Conservation (phyloP, 208 protist genomes). For the Wallacemonas sp. region DNA sequence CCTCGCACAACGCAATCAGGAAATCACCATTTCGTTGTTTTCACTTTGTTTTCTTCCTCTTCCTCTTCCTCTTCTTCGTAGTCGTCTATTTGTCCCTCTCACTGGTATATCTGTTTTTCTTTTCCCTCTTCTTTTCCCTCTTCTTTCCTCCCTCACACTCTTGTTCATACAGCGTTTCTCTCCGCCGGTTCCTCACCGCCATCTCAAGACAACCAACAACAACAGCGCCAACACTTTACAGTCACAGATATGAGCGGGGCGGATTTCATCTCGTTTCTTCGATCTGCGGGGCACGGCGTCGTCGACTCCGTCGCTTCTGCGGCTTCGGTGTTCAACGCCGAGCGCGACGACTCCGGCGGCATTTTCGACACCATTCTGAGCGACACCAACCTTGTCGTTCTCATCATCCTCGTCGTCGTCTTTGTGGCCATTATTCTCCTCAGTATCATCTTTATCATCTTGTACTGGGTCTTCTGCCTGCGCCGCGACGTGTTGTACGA, state of each 20-base stretch:
- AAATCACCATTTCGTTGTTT: no score
- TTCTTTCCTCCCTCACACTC: background rate
- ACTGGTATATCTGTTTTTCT: background rate
- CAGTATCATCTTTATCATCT: background rate
- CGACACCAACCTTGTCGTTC: background rate
- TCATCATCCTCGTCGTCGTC: slow-evolving; percentile 11
- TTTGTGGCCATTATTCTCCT: slow-evolving; percentile 13
- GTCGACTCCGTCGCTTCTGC: no score
- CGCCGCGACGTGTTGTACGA: background rate
- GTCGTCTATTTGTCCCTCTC: slow-evolving; percentile 11
- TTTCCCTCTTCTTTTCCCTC: slow-evolving; percentile 3
- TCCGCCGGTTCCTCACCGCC: no score
- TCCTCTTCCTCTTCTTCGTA: slow-evolving; percentile 1
- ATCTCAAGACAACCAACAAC: no score
- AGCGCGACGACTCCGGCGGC: background rate
- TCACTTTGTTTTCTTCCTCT: slow-evolving; percentile 10
- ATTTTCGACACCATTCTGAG: slow-evolving; percentile 10
- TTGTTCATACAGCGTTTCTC: background rate
- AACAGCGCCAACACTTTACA: no score
- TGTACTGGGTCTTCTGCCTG: slow-evolving; percentile 13
- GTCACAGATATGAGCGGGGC: no score
- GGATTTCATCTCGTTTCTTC: no score
- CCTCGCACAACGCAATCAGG: no score
- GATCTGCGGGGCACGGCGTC: no score
- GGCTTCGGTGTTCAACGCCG: background rate